Base-by-base conservation (phyloP, 148 eudicot species). In the Silene uniflora region DNA sequence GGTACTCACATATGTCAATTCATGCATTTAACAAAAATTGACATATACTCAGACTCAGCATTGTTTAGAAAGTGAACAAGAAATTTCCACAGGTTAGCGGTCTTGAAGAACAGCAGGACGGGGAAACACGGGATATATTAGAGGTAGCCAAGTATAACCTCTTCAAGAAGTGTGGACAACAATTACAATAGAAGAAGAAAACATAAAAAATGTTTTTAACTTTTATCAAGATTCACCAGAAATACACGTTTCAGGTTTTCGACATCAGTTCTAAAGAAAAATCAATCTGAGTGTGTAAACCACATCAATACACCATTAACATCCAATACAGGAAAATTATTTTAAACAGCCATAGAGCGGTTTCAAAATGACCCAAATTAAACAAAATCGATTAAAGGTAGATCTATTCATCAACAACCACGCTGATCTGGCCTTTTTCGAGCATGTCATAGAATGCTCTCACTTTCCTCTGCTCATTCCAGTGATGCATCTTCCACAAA, bases 401-500 rank as follows among this genome's bases (percentile, higher is more conserved):
- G 56, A 35, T 24, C 67, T 87, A 88, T 27, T 91, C 89, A 16
- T 88, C 92, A 59, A 82, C 88, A 25, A 84, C 85, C 17, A 84
- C 81, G 55, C 83, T 83, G 81, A 88, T 90, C 78, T 81, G 84
- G 67, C 85, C 89, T 77, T 84, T 88, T 69, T 92, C 90, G 23
- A 88, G 92, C 85, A 90, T 81, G 74, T 88, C 91, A 35, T 88
- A 92, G 78, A 92, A 92, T 24, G 85, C 89, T 74, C 79, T 83
- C 17, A 84, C 87, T 75, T 85, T 84, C 83, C 83, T 92, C 85
- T 88, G 92, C 80, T 85, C 80, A 63, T 83, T 88, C 93, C 93
- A 88, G 76, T 86, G 89, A 77, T 86, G 90, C 87, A 86, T 86
- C 73, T 90, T 88, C 93, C 89, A 88, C 73, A 88, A 67, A n/a